Conservation (phyloP, 2,329 filamentous ascomycete species). For the Fusarium udum region DNA sequence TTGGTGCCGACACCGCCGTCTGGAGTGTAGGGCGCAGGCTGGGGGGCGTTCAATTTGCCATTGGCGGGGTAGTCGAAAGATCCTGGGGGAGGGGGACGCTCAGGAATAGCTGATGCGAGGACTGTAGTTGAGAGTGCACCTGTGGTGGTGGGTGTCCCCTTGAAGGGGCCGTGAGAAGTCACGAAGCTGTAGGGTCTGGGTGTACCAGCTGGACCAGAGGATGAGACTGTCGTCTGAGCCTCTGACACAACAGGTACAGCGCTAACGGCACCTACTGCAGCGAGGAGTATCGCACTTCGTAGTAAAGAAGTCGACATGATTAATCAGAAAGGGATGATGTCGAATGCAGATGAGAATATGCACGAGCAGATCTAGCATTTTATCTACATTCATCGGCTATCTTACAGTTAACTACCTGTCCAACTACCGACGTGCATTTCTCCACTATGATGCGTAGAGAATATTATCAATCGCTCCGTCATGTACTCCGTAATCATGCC, state of each 20-base stretch:
- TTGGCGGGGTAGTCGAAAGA: conserved; percentile 77
- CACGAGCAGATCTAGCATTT: neutral
- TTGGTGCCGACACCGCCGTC: conserved; percentile 81
- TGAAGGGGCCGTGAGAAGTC: conserved; percentile 75
- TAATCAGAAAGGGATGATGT: neutral
- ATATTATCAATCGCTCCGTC: neutral
- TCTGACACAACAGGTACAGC: conserved; percentile 50
- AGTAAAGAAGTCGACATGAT: conserved; percentile 12
- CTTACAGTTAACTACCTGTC: neutral
- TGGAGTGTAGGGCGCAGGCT: conserved; percentile 78
- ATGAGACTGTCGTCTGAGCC: conserved; percentile 49
- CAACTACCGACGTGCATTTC: neutral
- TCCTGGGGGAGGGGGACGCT: conserved; percentile 65
- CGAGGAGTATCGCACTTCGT: conserved; percentile 10
- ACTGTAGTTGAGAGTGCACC: conserved; percentile 71
- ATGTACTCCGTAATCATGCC: conserved; percentile 18
- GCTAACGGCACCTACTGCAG: conserved; percentile 14
- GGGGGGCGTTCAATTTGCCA: conserved; percentile 71
- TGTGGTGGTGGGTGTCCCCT: conserved; percentile 71
- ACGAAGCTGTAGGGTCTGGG: conserved; percentile 60
- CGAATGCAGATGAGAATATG: neutral
- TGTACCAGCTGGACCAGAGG: conserved; percentile 42
- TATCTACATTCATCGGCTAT: neutral
- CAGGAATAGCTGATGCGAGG: conserved; percentile 65
- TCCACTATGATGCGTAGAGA: conserved; percentile 25